phyloP scores from a whole-genome alignment of 2,329 filamentous ascomycete genomes.

The Furcasterigmium furcatum region DNA sequence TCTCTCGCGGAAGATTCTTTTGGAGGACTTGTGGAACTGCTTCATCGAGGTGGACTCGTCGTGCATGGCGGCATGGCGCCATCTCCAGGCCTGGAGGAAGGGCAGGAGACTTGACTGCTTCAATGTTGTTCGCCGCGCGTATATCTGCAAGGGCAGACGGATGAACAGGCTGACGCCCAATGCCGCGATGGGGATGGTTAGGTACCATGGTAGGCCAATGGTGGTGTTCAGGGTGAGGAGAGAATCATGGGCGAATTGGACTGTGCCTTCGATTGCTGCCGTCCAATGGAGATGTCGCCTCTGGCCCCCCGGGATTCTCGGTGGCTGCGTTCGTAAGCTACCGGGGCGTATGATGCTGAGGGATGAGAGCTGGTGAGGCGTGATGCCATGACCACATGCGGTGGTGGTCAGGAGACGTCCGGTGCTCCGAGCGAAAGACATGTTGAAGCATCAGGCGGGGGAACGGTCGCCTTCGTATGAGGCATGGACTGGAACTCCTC shows the following conservation, averaged over 20 bases:
- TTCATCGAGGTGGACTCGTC: slow-evolving; percentile 16
- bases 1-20: slow-evolving; percentile 31
- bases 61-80: slow-evolving; percentile 3
- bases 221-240: slow-evolving; percentile 30
- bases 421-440: neutral
- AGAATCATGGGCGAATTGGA: slow-evolving; percentile 1
- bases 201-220: slow-evolving; percentile 48
- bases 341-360: neutral
- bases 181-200: slow-evolving; percentile 51
- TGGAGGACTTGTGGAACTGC: slow-evolving; percentile 21
- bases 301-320: neutral
- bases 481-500: too few species aligned
- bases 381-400: neutral
- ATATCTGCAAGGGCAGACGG: slow-evolving; percentile 43
- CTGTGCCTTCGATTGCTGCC: slow-evolving; percentile 10
- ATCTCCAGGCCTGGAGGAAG: slow-evolving; percentile 26
- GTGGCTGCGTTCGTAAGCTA: neutral
- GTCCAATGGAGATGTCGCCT: neutral
- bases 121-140: slow-evolving; percentile 26
- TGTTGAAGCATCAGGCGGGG: too few species aligned
- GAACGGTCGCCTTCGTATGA: too few species aligned
- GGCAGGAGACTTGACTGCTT: slow-evolving; percentile 23
- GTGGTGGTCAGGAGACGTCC: neutral
- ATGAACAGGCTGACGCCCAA: slow-evolving; percentile 39
- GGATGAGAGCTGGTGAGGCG: neutral